Conservation (phyloP, 2,329 filamentous ascomycete genomes). For the Pseudogymnoascus sp. region DNA sequence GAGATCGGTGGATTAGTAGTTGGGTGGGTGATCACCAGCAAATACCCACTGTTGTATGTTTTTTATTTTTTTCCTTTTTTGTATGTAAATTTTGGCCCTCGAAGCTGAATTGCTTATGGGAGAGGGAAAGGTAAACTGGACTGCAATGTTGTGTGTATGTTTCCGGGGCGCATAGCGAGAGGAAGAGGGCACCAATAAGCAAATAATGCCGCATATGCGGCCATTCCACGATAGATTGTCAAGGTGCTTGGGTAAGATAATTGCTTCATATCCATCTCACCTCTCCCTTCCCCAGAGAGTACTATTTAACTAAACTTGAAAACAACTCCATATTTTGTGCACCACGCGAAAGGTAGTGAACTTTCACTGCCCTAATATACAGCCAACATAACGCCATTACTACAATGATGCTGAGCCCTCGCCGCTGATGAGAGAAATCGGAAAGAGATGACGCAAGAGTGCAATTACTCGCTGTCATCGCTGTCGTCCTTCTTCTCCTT, state of each 20-base stretch:
- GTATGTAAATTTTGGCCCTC: no score
- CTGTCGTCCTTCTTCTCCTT: conserved; percentile 30
- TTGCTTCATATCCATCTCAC: conserved; percentile 1
- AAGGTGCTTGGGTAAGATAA: not conserved
- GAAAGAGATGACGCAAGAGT: conserved; percentile 1
- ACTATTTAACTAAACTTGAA: conserved; percentile 6
- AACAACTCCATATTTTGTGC: conserved; percentile 8
- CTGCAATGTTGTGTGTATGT: not conserved
- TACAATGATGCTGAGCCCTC: conserved; percentile 8
- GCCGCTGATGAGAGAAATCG: conserved; percentile 3
- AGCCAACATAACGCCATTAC: conserved; percentile 6
- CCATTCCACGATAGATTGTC: not conserved
- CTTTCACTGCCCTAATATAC: conserved; percentile 9
- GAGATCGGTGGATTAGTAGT: no score
- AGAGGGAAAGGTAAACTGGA: no score
- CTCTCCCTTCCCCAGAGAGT: not conserved
- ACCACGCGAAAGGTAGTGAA: conserved; percentile 8
- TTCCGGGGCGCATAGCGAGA: not conserved
- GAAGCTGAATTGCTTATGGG: no score
- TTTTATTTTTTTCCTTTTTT: no score
- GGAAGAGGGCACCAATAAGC: not conserved
- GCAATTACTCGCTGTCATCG: conserved; percentile 42
- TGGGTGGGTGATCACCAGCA: no score
- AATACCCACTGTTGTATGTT: no score
- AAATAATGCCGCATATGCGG: not conserved